Percentiles rank a stretch among this genome's conserved stretches.
phyloP scores from a whole-genome alignment of 2,329 filamentous ascomycete species.

The Parastagonospora nodorum region DNA sequence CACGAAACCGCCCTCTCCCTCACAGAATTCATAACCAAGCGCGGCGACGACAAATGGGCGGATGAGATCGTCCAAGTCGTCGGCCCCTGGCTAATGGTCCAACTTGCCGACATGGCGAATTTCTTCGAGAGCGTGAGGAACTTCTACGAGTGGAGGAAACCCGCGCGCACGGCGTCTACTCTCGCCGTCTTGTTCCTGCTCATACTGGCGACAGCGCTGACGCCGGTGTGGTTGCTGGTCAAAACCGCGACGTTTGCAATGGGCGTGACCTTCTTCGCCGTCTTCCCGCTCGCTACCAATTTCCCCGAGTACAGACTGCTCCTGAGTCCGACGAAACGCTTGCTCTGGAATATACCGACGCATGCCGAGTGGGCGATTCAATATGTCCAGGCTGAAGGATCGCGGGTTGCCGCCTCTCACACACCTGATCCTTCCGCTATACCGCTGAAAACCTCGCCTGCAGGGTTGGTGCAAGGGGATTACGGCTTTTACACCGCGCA shows the following conservation, averaged over 20 bases:
- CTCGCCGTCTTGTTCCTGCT: conserved; percentile 27
- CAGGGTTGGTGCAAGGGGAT: conserved; percentile 3
- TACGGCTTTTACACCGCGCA: conserved; percentile 28
- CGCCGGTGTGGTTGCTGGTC: conserved; percentile 33
- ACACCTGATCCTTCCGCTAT: background rate
- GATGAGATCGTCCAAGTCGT: conserved; percentile 29
- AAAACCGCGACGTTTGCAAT: conserved; percentile 33
- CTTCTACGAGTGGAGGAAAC: conserved; percentile 47
- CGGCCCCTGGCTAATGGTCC: conserved; percentile 44
- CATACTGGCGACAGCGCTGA: conserved; percentile 28
- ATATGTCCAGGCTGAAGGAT: conserved; percentile 34
- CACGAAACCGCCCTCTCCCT: conserved; percentile 36
- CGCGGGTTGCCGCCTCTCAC: conserved; percentile 9
- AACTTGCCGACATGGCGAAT: conserved; percentile 43
- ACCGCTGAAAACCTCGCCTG: background rate
- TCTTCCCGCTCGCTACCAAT: conserved; percentile 41
- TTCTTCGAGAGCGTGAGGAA: conserved; percentile 43
- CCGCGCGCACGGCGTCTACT: conserved; percentile 28
- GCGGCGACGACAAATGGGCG: conserved; percentile 45
- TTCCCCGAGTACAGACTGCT: conserved; percentile 45
- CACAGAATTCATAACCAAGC: conserved; percentile 45
- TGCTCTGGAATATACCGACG: conserved; percentile 46
- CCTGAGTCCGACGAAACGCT: conserved; percentile 40
- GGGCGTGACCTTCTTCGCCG: conserved; percentile 40
- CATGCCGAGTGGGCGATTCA: conserved; percentile 46